These are phyloP conservation scores for Globisporangium splendens DNA, from an alignment of 352 stramenopile species.

Conservation along the genomic window DNA sequence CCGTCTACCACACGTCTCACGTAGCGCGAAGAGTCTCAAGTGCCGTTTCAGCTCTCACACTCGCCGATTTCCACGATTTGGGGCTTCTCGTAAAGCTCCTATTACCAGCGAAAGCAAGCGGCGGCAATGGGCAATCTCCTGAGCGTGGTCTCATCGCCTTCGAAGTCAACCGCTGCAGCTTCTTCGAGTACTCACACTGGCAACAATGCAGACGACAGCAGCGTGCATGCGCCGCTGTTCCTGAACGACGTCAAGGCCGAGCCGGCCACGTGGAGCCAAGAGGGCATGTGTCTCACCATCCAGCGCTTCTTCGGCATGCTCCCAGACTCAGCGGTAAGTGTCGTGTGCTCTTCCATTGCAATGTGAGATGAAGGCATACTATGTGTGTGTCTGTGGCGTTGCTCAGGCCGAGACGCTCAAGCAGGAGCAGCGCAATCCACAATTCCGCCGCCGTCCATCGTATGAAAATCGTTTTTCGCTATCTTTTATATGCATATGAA, in stretches of 20 bases:
- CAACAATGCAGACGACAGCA: background rate
- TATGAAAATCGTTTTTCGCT: conserved; percentile 11
- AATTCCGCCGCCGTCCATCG: conserved; percentile 25
- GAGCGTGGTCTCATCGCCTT: conserved; percentile 2
- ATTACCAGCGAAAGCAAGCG: background rate
- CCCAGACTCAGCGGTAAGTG: conserved; percentile 43
- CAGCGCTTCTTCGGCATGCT: conserved; percentile 59
- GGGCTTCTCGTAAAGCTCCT: background rate
- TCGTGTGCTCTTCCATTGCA: background rate
- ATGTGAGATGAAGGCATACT: background rate
- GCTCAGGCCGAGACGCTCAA: conserved; percentile 32
- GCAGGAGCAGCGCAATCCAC: conserved; percentile 34
- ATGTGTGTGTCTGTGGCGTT: background rate
- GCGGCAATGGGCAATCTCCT: conserved; percentile 11
- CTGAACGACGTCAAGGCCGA: conserved; percentile 49
- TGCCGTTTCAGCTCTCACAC: no score
- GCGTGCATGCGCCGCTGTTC: conserved; percentile 34
- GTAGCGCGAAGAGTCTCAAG: no score
- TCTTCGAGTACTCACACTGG: no score
- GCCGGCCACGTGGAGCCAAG: conserved; percentile 44
- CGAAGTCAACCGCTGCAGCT: background rate
- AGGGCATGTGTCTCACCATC: conserved; percentile 42
- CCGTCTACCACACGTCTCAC: no score
- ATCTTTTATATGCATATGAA: background rate
- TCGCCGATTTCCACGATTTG: background rate